These are phyloP conservation scores for Sclerotinia glacialis DNA, from an alignment of 2,329 filamentous ascomycete genomes.

Conservation along the genomic window DNA sequence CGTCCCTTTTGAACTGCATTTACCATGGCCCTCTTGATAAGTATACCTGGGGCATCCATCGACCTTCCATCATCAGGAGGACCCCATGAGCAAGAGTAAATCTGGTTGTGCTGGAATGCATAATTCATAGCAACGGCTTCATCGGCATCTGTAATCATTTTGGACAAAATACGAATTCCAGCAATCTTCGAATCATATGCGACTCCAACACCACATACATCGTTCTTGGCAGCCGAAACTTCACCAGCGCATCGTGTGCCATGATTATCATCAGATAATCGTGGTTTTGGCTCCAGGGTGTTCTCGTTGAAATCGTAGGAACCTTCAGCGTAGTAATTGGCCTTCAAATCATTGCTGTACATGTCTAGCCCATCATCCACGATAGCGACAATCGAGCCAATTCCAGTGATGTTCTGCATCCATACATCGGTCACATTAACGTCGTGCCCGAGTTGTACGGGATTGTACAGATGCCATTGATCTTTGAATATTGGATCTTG, in stretches of 20 bases:
- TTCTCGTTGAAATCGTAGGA: conserved; percentile 97
- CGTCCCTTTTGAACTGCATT: conserved; percentile 89
- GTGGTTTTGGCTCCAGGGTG: conserved; percentile 71
- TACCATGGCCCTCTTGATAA: conserved; percentile 88
- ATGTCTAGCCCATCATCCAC: conserved; percentile 96
- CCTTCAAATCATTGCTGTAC: conserved; percentile 87
- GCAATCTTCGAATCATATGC: conserved; percentile 90
- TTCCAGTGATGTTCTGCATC: conserved; percentile 85
- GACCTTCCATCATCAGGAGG: conserved; percentile 88
- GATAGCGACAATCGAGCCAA: conserved; percentile 86
- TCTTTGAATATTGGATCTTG: conserved; percentile 86
- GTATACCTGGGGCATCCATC: conserved; percentile 88
- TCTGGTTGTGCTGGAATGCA: conserved; percentile 85
- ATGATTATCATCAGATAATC: conserved; percentile 81
- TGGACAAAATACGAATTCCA: conserved; percentile 88
- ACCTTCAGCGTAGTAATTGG: conserved; percentile 89
- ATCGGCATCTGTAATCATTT: conserved; percentile 85
- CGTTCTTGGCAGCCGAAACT: conserved; percentile 85
- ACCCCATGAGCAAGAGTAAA: conserved; percentile 99
- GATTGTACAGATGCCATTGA: conserved; percentile 95
- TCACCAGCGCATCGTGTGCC: conserved; percentile 95
- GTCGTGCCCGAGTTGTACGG: conserved; percentile 77
- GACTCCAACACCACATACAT: conserved; percentile 93
- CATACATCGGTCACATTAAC: conserved; percentile 95
- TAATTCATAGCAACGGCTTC: conserved; percentile 93